Evolutionary conservation across 2,329 filamentous ascomycete species (phyloP).

Genomic region (Bipolaris bicolor): DNA sequence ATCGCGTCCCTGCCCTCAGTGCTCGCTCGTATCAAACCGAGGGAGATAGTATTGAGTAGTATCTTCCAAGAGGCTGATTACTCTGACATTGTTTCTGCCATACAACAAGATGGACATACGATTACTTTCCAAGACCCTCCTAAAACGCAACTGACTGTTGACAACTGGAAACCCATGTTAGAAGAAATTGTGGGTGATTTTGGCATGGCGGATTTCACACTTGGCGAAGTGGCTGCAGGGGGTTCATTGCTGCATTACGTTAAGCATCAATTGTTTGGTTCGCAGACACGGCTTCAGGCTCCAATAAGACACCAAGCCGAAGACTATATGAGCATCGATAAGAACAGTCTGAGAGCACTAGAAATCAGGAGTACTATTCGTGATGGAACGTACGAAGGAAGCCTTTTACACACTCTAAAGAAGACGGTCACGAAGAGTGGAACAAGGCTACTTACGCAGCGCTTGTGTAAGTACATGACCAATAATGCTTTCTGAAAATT

Average conservation of each 20-base stretch:
- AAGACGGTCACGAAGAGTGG: conserved; percentile 92
- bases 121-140: conserved; percentile 71
- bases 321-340: conserved; percentile 88
- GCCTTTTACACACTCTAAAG: conserved; percentile 86
- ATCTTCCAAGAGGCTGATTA: conserved; percentile 61
- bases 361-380: conserved; percentile 87
- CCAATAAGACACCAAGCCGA: conserved; percentile 75
- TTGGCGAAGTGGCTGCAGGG: conserved; percentile 75
- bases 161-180: conserved; percentile 76
- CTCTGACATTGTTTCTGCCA: conserved; percentile 67
- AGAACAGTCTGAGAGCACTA: conserved; percentile 84
- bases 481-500: fast-evolving
- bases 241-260: conserved; percentile 86
- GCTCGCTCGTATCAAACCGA: conserved; percentile 80
- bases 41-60: conserved; percentile 79
- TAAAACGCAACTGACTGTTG: conserved; percentile 55
- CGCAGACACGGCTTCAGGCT: conserved; percentile 81
- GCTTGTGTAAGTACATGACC: conserved; percentile 66
- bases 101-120: conserved; percentile 76
- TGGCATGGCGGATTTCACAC: conserved; percentile 64
- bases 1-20: conserved; percentile 76
- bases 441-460: conserved; percentile 79
- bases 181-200: conserved; percentile 70
- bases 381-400: conserved; percentile 79
- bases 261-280: conserved; percentile 74